Evolutionary conservation across 371 early-diverging fungal species (phyloP), one percentile per base, ranked within the genome.

Genomic region (Saksenaea oblongispora): DNA sequence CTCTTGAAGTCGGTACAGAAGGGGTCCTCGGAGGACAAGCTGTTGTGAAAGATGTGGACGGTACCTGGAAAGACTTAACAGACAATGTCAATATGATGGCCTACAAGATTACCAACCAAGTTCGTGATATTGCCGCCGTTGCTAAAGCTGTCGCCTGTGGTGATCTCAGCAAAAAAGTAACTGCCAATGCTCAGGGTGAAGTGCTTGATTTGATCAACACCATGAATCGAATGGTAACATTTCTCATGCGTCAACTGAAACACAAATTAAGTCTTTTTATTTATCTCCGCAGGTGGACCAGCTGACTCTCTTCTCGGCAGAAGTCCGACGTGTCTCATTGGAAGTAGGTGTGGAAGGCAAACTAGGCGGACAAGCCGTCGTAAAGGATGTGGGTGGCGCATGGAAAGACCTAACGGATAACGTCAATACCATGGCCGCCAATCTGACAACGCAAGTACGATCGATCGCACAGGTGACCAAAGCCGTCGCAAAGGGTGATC

Each of bases 1-100:
- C 87, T 8, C 70, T 73, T 31, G 79, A 82, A 62, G 82, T 84
- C 59, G 78, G 82, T 28, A 70, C 82, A 34, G 80, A 84, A 41
- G 87, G 87, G 27, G 75, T 60, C 37, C 59, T 84, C 1, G 90
- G 87, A 22, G 91, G 85, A 5, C 86, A 87, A 66, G 89, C 91
- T 10, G 62, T 77, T 0, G 88, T 89, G 11, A 72, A 78, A 22
- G 84, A 80, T 60, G 87, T 89, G 1, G 85, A 75, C 31, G 86
- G 86, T 26, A 84, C 84, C 5, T 85, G 85, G 85, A 82, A 83
- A 65, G 83, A 83, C 58, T 57, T 85, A n/a, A 85, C 86, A 2
- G 86, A 85, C 59, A 85, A 83, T 65, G 85, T 85, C n/a, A 85
- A 85, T 58, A 74, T 69, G 84, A 76, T 82, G 79, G 75, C 82